phyloP scores from a whole-genome alignment of 139 green algal genomes.

The Diplosphaera chodatii region DNA sequence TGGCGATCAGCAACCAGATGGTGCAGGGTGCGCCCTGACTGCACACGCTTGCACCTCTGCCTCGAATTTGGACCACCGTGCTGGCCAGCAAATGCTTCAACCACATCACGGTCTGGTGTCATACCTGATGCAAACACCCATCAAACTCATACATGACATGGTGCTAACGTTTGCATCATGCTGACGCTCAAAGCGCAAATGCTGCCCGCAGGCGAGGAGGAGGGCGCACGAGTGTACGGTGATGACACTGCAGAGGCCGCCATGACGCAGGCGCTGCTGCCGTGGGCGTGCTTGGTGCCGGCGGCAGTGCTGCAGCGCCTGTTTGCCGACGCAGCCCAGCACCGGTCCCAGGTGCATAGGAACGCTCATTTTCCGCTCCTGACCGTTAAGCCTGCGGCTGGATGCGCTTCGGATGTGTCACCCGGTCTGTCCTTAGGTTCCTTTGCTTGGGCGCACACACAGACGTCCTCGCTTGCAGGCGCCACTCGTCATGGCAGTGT shows the following conservation, averaged over 20 bases:
- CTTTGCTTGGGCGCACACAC: neutral
- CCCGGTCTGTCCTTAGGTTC: too few species aligned
- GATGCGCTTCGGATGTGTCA: too few species aligned
- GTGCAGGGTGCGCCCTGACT: neutral
- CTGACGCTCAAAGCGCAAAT: too few species aligned
- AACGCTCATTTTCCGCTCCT: too few species aligned
- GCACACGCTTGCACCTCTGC: too few species aligned
- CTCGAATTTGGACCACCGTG: too few species aligned
- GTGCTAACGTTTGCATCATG: neutral
- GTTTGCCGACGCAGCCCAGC: neutral
- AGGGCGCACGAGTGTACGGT: neutral
- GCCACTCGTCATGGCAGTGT: neutral
- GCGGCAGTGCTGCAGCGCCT: neutral
- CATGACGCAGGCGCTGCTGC: neutral
- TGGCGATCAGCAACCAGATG: neutral
- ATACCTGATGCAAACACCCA: too few species aligned
- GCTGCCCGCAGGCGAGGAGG: neutral
- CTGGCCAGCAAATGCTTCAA: too few species aligned
- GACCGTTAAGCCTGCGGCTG: too few species aligned
- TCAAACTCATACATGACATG: too few species aligned
- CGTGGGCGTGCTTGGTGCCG: neutral
- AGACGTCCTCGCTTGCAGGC: neutral
- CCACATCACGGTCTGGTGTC: too few species aligned
- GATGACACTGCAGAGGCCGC: neutral
- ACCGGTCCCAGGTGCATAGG: neutral